phyloP scores from a whole-genome alignment of 1,284 basidiomycete genomes.

The Ustilago crameri region DNA sequence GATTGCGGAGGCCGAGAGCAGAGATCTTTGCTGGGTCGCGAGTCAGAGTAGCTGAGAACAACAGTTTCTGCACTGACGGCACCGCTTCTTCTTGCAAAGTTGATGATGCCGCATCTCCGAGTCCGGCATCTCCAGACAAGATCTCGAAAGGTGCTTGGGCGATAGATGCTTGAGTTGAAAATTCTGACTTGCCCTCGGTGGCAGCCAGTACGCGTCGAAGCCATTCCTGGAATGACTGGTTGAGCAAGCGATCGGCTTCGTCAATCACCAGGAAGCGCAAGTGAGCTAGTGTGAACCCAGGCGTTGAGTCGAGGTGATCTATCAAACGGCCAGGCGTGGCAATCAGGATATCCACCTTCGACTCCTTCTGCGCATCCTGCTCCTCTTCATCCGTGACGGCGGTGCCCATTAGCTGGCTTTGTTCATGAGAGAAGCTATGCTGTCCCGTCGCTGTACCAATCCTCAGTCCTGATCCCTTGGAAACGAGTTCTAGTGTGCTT shows the following conservation, averaged over 20 bases:
- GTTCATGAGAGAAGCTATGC: constrained; percentile 66
- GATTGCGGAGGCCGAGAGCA: constrained; percentile 80
- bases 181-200: constrained; percentile 20
- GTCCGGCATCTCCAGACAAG: constrained; percentile 5
- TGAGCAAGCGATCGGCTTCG: constrained; percentile 93
- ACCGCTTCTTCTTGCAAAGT: constrained; percentile 33
- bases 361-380: constrained; percentile 9
- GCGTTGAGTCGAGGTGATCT: constrained; percentile 87
- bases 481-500: constrained; percentile 82
- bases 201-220: constrained; percentile 53
- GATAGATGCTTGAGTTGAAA: background rate
- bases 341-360: constrained; percentile 86
- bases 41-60: constrained; percentile 96
- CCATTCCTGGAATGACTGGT: constrained; percentile 97
- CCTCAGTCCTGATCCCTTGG: constrained; percentile 85
- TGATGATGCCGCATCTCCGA: constrained; percentile 21
- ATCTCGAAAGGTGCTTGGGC: constrained; percentile 34
- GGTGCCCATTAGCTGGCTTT: constrained; percentile 49
- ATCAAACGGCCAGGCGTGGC: constrained; percentile 95
- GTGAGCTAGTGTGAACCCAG: constrained; percentile 90
- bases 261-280: constrained; percentile 95
- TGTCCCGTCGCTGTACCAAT: constrained; percentile 71
- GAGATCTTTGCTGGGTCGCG: constrained; percentile 91
- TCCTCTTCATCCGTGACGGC: constrained; percentile 6
- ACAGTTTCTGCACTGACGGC: constrained; percentile 82